phyloP scores from a whole-genome alignment of 805 yeast genomes.

The Candida vartiovaarae region DNA sequence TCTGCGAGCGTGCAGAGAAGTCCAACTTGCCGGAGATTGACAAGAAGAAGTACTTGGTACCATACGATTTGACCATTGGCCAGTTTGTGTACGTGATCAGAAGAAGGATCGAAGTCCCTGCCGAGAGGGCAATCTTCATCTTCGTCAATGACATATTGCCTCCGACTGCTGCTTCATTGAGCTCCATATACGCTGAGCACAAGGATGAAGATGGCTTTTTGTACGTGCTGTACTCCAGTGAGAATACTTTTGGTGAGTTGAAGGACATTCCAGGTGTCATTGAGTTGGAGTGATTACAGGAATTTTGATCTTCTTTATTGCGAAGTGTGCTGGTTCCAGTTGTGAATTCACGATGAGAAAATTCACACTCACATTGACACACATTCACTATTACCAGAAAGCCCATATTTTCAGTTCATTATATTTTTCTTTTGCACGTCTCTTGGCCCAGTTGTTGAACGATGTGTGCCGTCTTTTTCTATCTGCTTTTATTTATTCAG shows the following conservation, averaged over 20 bases:
- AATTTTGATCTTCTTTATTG: no score
- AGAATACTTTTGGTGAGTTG: constrained; percentile 80
- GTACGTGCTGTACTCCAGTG: constrained; percentile 94
- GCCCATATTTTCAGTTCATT: no score
- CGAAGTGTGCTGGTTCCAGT: no score
- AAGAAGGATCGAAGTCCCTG: constrained; percentile 90
- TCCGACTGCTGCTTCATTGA: constrained; percentile 96
- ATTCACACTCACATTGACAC: no score
- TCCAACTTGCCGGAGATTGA: constrained; percentile 94
- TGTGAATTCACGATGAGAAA: no score
- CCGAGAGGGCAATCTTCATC: constrained; percentile 96
- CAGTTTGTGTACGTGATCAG: constrained; percentile 97
- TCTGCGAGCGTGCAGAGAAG: constrained; percentile 96
- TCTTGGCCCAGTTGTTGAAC: no score
- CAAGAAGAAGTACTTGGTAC: constrained; percentile 94
- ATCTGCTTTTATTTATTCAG: no score
- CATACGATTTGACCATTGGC: constrained; percentile 93
- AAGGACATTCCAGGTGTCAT: constrained; percentile 3
- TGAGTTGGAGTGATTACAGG: background rate
- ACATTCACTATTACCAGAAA: no score
- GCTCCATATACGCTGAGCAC: constrained; percentile 91
- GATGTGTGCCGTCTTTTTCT: no score
- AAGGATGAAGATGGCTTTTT: constrained; percentile 97
- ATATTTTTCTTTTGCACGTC: no score
- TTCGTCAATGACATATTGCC: constrained; percentile 96